Evolutionary conservation across 345 rosid genomes (phyloP).

Genomic region (Syzygium aqueum): DNA sequence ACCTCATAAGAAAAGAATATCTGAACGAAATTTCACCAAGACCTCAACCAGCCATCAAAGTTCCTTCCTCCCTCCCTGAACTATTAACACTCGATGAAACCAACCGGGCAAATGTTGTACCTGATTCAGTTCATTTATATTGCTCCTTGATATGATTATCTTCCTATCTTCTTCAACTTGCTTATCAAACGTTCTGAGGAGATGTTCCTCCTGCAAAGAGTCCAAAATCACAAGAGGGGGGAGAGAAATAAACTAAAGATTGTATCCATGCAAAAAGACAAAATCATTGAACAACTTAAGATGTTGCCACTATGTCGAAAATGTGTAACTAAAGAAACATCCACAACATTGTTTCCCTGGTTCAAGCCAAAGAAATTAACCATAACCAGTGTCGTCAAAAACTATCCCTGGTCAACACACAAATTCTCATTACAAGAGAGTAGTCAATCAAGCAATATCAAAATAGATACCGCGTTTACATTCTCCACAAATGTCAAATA

Average conservation of each 20-base stretch:
- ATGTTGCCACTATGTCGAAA: background rate
- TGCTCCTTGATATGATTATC: slow-evolving; percentile 76
- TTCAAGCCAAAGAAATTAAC: background rate
- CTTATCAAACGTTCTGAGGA: slow-evolving; percentile 60
- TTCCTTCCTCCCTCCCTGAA: background rate
- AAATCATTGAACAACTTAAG: background rate
- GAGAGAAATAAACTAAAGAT: background rate
- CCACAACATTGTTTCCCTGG: background rate
- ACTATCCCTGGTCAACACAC: background rate
- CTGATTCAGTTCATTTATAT: slow-evolving; percentile 73
- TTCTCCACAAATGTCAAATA: background rate
- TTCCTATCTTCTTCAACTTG: slow-evolving; percentile 89
- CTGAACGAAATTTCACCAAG: background rate
- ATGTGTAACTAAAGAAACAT: background rate
- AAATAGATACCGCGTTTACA: background rate
- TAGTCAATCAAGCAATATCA: background rate
- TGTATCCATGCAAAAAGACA: background rate
- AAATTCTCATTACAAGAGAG: background rate
- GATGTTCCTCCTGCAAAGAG: slow-evolving; percentile 67
- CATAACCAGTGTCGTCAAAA: background rate
- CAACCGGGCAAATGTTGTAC: slow-evolving; percentile 14
- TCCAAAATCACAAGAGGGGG: background rate
- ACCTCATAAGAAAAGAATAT: background rate
- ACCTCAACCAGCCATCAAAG: background rate
- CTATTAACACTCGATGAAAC: background rate